A percentile compares a stretch with the other conserved stretches of the same genome.
phyloP scores from a whole-genome alignment of 176 grass and related monocot genomes.

The Bromus sterilis region DNA sequence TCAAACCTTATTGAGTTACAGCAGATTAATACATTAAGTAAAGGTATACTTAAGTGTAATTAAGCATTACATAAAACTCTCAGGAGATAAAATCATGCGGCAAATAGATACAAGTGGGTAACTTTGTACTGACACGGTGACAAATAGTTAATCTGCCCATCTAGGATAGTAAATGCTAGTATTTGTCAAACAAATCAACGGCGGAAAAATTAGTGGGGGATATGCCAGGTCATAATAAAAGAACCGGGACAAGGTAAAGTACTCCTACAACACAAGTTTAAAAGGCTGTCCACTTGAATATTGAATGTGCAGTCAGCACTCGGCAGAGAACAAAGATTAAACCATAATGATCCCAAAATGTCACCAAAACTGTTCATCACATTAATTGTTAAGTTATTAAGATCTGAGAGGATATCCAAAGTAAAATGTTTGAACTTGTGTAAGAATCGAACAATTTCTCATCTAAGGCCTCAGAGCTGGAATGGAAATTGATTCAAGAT shows the following conservation, averaged over 20 bases:
- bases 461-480: background rate
- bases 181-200: constrained; percentile 10
- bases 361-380: background rate
- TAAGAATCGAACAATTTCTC: background rate
- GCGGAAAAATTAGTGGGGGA: background rate
- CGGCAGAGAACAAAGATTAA: background rate
- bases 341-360: background rate
- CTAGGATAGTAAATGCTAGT: background rate
- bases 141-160: background rate
- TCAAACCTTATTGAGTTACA: background rate
- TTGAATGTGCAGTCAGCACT: background rate
- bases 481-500: background rate
- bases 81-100: background rate
- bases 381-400: background rate
- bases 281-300: background rate
- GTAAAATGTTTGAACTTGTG: background rate
- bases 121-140: background rate
- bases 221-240: background rate
- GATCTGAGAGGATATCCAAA: background rate
- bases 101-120: constrained; percentile 1
- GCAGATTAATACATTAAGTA: background rate
- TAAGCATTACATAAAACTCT: constrained; percentile 9
- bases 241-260: background rate
- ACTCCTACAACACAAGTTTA: background rate
- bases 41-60: background rate